Conservation (phyloP, 2,329 filamentous ascomycete genomes). For the Alternaria novae-zelandiae region DNA sequence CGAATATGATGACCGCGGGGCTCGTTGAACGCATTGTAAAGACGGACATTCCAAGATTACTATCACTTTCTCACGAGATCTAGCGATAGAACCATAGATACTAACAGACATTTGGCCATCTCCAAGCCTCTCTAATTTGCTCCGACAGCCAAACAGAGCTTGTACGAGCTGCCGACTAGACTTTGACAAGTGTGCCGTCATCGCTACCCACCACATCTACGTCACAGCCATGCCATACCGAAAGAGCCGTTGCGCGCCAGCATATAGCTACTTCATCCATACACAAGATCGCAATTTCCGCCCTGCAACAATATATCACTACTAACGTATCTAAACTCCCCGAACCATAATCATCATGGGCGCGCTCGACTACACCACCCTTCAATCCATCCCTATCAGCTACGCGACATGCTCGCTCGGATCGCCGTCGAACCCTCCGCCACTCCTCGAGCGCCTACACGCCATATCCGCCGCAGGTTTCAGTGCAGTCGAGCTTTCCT, state of each 20-base stretch:
- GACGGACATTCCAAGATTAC: not conserved
- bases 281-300: not conserved
- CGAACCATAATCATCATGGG: slow-evolving; percentile 33
- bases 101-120: not conserved
- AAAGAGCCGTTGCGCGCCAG: slow-evolving; percentile 7
- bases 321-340: not conserved
- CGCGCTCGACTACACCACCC: slow-evolving; percentile 40
- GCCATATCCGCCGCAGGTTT: slow-evolving; percentile 72
- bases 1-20: not conserved
- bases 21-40: not conserved
- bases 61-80: not conserved
- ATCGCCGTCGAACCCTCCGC: slow-evolving; percentile 48
- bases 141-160: not conserved
- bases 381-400: slow-evolving; percentile 55
- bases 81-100: not conserved
- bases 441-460: slow-evolving; percentile 65
- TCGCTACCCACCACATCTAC: slow-evolving; percentile 23
- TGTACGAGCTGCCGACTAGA: not conserved
- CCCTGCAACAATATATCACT: not conserved
- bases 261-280: not conserved
- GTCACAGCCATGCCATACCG: slow-evolving; percentile 31
- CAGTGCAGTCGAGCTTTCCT: slow-evolving; percentile 73
- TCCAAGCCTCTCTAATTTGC: not conserved
- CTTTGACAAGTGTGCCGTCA: slow-evolving; percentile 7
- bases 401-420: slow-evolving; percentile 66